phyloP scores from a whole-genome alignment of 805 yeast species.

The Saturnispora quitensis region DNA sequence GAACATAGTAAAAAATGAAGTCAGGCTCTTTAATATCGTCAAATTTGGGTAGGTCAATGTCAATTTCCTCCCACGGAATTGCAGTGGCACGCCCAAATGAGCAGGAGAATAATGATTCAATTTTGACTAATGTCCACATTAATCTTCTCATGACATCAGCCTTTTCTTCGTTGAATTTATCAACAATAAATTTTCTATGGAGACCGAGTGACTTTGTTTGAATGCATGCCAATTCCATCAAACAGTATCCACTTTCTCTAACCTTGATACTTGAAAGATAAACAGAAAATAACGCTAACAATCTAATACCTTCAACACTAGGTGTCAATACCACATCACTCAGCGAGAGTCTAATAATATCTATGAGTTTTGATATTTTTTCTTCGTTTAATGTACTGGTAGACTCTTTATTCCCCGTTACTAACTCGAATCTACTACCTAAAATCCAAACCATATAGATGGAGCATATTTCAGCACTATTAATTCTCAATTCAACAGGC shows the following conservation, averaged over 20 bases:
- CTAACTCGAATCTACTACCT: slow-evolving; percentile 27
- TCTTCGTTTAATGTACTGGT: slow-evolving; percentile 7
- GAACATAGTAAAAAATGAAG: slow-evolving; percentile 26
- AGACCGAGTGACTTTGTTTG: slow-evolving; percentile 42
- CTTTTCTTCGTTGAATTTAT: slow-evolving; percentile 26
- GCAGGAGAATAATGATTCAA: slow-evolving; percentile 33
- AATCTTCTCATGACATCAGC: slow-evolving; percentile 33
- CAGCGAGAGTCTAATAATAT: slow-evolving; percentile 33
- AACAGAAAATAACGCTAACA: slow-evolving; percentile 33
- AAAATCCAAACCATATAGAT: slow-evolving; percentile 40
- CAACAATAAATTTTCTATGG: slow-evolving; percentile 32
- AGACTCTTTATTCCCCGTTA: neutral
- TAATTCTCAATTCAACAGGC: slow-evolving; percentile 12
- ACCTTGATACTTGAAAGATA: slow-evolving; percentile 36
- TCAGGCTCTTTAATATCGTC: slow-evolving; percentile 25
- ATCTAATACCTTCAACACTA: slow-evolving; percentile 35
- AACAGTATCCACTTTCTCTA: slow-evolving; percentile 40
- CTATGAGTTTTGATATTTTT: slow-evolving; percentile 28
- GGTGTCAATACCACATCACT: slow-evolving; percentile 38
- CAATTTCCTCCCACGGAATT: slow-evolving; percentile 37
- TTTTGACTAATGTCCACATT: slow-evolving; percentile 38
- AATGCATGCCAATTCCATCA: slow-evolving; percentile 38
- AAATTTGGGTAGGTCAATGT: slow-evolving; percentile 31
- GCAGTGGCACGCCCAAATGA: slow-evolving; percentile 39
- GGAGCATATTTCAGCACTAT: slow-evolving; percentile 32